Evolutionary conservation across 2,329 filamentous ascomycete genomes (phyloP).

Genomic region (Aspergillus sp.): DNA sequence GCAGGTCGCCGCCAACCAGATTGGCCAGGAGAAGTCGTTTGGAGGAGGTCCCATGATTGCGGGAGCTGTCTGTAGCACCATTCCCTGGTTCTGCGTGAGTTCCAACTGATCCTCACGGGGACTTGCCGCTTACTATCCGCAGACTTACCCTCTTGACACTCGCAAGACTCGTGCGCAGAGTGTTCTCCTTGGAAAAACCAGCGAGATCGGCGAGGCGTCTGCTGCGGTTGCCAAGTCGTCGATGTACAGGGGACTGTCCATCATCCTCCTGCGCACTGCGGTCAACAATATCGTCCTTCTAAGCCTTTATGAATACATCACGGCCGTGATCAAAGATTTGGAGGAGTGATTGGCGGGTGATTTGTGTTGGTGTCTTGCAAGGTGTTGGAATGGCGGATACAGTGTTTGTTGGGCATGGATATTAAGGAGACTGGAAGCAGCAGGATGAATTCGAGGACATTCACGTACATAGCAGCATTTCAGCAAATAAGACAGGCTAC

Average conservation of each 20-base stretch:
- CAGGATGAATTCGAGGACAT: too few relatives aligned
- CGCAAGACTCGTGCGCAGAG: slow-evolving; percentile 42
- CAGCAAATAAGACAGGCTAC: too few relatives aligned
- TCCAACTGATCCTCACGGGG: background rate
- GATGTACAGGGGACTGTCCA: slow-evolving; percentile 41
- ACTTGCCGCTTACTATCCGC: slow-evolving; percentile 3
- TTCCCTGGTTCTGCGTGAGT: slow-evolving; percentile 39
- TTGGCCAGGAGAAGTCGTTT: slow-evolving; percentile 34
- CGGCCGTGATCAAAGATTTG: slow-evolving; percentile 34
- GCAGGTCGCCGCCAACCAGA: slow-evolving; percentile 35
- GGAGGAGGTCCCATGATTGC: slow-evolving; percentile 37
- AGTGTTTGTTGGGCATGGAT: too few relatives aligned
- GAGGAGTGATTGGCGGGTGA: slow-evolving; percentile 11
- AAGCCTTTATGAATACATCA: slow-evolving; percentile 39
- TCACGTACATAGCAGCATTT: too few relatives aligned
- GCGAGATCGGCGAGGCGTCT: slow-evolving; percentile 33
- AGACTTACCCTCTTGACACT: slow-evolving; percentile 42
- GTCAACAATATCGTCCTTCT: slow-evolving; percentile 42
- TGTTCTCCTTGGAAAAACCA: slow-evolving; percentile 34
- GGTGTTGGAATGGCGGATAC: too few relatives aligned
- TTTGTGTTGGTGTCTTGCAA: too few relatives aligned
- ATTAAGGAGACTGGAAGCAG: too few relatives aligned
- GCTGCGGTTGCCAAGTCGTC: slow-evolving; percentile 32
- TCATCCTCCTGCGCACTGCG: slow-evolving; percentile 37
- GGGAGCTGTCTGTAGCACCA: slow-evolving; percentile 38